A percentile compares a stretch with the other conserved stretches of the same genome.
phyloP scores from a whole-genome alignment of 805 yeast species.

The Cyberlindnera euphorbiiphila region DNA sequence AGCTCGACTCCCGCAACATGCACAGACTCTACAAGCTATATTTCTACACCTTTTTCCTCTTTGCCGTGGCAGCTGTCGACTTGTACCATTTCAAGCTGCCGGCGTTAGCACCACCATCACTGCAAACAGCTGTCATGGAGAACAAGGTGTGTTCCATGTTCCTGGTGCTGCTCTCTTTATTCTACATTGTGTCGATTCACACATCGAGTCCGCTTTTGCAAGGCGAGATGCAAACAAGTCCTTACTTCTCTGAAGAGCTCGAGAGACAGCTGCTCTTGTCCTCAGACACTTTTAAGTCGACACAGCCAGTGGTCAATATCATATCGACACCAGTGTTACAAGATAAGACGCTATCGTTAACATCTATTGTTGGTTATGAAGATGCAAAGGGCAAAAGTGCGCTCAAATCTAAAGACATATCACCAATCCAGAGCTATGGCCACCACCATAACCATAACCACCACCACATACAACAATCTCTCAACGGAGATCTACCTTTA shows the following conservation, averaged over 20 bases:
- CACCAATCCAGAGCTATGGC: conserved; percentile 11
- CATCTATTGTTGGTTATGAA: too few relatives aligned
- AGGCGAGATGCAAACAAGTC: background rate
- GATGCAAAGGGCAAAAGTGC: background rate
- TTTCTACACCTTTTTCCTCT: conserved; percentile 9
- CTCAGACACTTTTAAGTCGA: conserved; percentile 10
- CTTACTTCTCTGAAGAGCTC: conserved; percentile 6
- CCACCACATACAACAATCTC: background rate
- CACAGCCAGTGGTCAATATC: conserved; percentile 1
- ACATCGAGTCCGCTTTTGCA: too few relatives aligned
- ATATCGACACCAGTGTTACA: conserved; percentile 4
- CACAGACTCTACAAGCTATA: conserved; percentile 10
- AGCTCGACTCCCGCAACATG: conserved; percentile 10
- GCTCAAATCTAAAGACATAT: conserved; percentile 10
- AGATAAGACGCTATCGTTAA: background rate
- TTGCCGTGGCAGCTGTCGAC: conserved; percentile 12
- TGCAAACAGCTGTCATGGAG: conserved; percentile 3
- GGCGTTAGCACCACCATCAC: background rate
- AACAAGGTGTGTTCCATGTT: conserved; percentile 7
- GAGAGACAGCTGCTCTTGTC: conserved; percentile 15
- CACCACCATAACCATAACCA: background rate
- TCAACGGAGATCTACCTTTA: too few relatives aligned
- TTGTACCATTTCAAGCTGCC: conserved; percentile 13
- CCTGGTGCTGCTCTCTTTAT: conserved; percentile 5
- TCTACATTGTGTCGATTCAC: conserved; percentile 14